phyloP scores from a whole-genome alignment of 78 protist species.

The Pigoraptor vietnamica region DNA sequence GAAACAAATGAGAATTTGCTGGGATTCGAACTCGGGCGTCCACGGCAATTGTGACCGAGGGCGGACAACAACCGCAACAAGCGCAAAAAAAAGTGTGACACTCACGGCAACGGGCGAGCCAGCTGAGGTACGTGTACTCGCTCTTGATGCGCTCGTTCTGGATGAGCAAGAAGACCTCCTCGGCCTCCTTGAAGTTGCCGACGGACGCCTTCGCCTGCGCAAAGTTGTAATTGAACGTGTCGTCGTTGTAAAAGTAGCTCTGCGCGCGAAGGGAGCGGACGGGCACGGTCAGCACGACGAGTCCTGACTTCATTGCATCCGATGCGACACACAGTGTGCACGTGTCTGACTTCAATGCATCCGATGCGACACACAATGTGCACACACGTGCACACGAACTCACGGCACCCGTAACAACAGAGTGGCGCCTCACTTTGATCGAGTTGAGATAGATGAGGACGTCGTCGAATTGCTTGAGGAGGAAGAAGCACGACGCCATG shows the following conservation, averaged over 20 bases:
- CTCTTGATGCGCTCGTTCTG: slow-evolving; percentile 30
- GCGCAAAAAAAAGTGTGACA: not conserved
- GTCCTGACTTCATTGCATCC: too few species aligned
- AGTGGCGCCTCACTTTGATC: too few species aligned
- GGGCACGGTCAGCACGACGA: too few species aligned
- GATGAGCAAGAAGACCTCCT: slow-evolving; percentile 37
- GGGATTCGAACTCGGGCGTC: not conserved
- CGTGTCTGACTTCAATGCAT: too few species aligned
- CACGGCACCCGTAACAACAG: too few species aligned
- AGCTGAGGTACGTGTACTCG: slow-evolving; percentile 47
- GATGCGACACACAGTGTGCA: too few species aligned
- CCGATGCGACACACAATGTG: too few species aligned
- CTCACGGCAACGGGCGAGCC: slow-evolving; percentile 59
- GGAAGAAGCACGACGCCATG: slow-evolving; percentile 78
- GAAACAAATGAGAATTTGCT: not conserved
- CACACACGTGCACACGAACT: too few species aligned
- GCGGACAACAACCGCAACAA: not conserved
- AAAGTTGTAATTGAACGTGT: slow-evolving; percentile 51
- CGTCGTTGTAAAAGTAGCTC: slow-evolving; percentile 53
- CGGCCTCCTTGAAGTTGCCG: slow-evolving; percentile 60
- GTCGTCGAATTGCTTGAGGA: slow-evolving; percentile 67
- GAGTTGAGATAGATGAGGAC: slow-evolving; percentile 71
- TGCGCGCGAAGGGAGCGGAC: not conserved
- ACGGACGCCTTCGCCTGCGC: slow-evolving; percentile 45
- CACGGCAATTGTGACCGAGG: not conserved